A percentile compares a stretch with the other conserved stretches of the same genome.
Evolutionary conservation across 2,329 filamentous ascomycete species (phyloP).

Genomic region (Hypomyces perniciosus): DNA sequence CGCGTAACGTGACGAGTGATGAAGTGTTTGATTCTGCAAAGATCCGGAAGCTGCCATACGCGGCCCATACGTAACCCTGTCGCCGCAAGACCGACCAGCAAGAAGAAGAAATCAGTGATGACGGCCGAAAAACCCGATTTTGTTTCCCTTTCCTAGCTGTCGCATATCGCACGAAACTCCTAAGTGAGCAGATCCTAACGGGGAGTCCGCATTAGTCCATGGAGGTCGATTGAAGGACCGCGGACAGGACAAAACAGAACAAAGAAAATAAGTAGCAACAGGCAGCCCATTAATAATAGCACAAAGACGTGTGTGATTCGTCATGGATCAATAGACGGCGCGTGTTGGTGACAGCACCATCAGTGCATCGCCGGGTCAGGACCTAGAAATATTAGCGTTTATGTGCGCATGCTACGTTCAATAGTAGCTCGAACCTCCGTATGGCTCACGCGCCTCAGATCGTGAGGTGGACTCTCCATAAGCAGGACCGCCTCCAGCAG

Average conservation of each 20-base stretch:
- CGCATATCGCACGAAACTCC: conserved; percentile 33
- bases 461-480: conserved; percentile 39
- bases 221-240: conserved; percentile 24
- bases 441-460: conserved; percentile 38
- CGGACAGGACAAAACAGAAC: conserved; percentile 18
- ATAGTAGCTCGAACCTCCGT: conserved; percentile 33
- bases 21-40: conserved; percentile 35
- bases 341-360: conserved; percentile 11
- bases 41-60: conserved; percentile 35
- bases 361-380: conserved; percentile 25
- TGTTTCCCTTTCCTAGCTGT: conserved; percentile 30
- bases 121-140: conserved; percentile 30
- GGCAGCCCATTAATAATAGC: conserved; percentile 21
- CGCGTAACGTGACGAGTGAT: conserved; percentile 33
- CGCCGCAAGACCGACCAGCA: conserved; percentile 33
- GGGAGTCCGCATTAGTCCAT: conserved; percentile 24
- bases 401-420: conserved; percentile 15
- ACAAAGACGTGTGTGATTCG: conserved; percentile 10
- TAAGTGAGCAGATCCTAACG: conserved; percentile 28
- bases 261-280: conserved; percentile 21
- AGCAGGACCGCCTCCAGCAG: conserved; percentile 27
- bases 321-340: conserved; percentile 5
- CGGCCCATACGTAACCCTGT: conserved; percentile 32
- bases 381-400: conserved; percentile 27
- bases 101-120: conserved; percentile 29